phyloP scores from a whole-genome alignment of 441 rosid genomes.

The Eutrema salsugineum region DNA sequence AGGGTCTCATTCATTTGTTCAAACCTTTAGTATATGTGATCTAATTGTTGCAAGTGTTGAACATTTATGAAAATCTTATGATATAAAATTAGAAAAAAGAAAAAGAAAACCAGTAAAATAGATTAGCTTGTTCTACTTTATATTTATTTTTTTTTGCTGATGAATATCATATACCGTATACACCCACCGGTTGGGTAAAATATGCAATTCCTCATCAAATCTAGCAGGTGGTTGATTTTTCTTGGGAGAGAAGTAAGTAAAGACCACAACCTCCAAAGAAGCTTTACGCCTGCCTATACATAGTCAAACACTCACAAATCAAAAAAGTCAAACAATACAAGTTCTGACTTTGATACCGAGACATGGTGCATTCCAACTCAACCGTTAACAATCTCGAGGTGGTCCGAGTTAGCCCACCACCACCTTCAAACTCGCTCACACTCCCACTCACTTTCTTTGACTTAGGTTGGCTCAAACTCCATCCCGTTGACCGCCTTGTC shows the following conservation, averaged over 20 bases:
- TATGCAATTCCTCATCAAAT: neutral
- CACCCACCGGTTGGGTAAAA: constrained; percentile 23
- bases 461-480: constrained; percentile 33
- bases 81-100: neutral
- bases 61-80: too few relatives aligned
- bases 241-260: neutral
- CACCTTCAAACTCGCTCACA: constrained; percentile 24
- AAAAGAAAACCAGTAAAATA: neutral
- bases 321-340: neutral
- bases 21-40: too few relatives aligned
- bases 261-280: constrained; percentile 1
- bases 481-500: constrained; percentile 29
- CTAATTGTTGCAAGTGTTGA: too few relatives aligned
- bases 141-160: too few relatives aligned
- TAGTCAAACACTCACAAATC: neutral
- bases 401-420: constrained; percentile 21
- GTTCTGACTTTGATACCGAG: neutral
- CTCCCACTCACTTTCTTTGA: constrained; percentile 35
- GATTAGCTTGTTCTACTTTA: neutral
- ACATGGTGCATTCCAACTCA: constrained; percentile 1
- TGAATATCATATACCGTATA: neutral
- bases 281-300: neutral
- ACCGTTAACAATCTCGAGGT: constrained; percentile 16
- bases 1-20: too few relatives aligned
- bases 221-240: constrained; percentile 3